These are phyloP conservation scores for Aspergillus sp. DNA, from an alignment of 2,329 filamentous ascomycete species.

Conservation along the genomic window DNA sequence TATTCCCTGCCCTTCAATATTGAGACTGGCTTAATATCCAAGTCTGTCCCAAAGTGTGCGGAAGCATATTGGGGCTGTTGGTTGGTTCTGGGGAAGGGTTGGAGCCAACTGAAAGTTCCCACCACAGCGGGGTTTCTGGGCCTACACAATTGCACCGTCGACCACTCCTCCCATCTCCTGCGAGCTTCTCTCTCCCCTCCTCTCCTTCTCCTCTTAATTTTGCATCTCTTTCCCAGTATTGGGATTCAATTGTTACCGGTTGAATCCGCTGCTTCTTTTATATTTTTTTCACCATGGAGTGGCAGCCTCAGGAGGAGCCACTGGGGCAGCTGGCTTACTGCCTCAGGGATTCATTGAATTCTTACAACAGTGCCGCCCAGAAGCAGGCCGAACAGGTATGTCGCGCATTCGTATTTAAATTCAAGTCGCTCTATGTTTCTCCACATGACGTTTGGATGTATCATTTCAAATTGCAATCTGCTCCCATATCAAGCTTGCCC, in stretches of 20 bases:
- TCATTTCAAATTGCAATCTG: not conserved
- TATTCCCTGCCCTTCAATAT: not conserved
- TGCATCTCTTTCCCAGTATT: slow-evolving; percentile 7
- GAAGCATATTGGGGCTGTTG: not conserved
- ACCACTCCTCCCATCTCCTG: not conserved
- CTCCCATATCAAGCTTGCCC: not conserved
- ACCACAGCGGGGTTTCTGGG: slow-evolving; percentile 23
- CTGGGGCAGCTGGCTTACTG: slow-evolving; percentile 85
- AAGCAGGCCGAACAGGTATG: slow-evolving; percentile 87
- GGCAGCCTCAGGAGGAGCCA: slow-evolving; percentile 86
- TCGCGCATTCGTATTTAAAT: slow-evolving; percentile 21
- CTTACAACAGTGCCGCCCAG: slow-evolving; percentile 73
- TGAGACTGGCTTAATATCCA: not conserved
- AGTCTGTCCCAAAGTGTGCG: not conserved
- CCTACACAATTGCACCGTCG: slow-evolving; percentile 16
- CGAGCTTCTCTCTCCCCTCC: slow-evolving; percentile 10
- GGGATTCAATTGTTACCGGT: slow-evolving; percentile 11
- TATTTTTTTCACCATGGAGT: slow-evolving; percentile 64
- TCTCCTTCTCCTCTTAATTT: slow-evolving; percentile 5
- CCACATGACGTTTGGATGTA: not conserved
- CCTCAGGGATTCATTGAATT: slow-evolving; percentile 88
- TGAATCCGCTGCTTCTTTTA: slow-evolving; percentile 5
- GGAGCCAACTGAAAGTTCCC: slow-evolving; percentile 13
- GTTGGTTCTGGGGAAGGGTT: slow-evolving; percentile 15
- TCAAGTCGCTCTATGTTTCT: slow-evolving; percentile 8